Conservation (phyloP, 2,329 filamentous ascomycete genomes). For the Aspergillus melleus region DNA sequence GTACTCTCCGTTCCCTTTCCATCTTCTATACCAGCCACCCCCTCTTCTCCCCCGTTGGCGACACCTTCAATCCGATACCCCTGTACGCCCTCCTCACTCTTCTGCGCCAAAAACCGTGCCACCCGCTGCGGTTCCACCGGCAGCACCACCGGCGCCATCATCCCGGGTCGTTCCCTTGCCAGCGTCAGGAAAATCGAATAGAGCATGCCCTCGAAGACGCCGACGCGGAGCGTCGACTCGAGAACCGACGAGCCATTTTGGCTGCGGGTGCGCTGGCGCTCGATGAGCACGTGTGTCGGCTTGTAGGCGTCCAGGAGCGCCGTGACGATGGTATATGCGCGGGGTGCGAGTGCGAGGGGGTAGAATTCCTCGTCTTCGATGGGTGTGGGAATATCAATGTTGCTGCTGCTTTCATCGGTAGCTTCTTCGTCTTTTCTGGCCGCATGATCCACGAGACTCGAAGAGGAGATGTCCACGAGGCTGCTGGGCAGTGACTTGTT, state of each 20-base stretch:
- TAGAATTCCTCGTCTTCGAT: conserved; percentile 43
- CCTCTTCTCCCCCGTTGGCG: not conserved
- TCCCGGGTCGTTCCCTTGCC: not conserved
- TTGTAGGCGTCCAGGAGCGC: conserved; percentile 50
- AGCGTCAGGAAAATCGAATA: conserved; percentile 67
- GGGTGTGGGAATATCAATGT: too few species aligned
- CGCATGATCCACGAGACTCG: too few species aligned
- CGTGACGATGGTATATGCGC: conserved; percentile 57
- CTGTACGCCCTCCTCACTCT: conserved; percentile 2
- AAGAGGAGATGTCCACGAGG: not conserved
- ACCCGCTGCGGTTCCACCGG: conserved; percentile 18
- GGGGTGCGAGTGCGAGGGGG: conserved; percentile 54
- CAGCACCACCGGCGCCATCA: conserved; percentile 7
- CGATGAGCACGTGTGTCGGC: conserved; percentile 71
- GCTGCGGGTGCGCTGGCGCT: conserved; percentile 63
- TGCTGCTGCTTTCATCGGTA: too few species aligned
- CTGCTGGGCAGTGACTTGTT: too few species aligned
- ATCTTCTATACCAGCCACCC: too few species aligned
- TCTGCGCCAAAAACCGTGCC: conserved; percentile 34
- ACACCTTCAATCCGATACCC: not conserved
- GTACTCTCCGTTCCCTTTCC: too few species aligned
- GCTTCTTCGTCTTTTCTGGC: not conserved
- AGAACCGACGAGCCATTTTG: conserved; percentile 64
- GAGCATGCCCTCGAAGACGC: conserved; percentile 78
- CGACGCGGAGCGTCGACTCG: conserved; percentile 82